Base-by-base conservation (phyloP, 768 basidiomycete genomes). In the Sarcodon aspratus region DNA sequence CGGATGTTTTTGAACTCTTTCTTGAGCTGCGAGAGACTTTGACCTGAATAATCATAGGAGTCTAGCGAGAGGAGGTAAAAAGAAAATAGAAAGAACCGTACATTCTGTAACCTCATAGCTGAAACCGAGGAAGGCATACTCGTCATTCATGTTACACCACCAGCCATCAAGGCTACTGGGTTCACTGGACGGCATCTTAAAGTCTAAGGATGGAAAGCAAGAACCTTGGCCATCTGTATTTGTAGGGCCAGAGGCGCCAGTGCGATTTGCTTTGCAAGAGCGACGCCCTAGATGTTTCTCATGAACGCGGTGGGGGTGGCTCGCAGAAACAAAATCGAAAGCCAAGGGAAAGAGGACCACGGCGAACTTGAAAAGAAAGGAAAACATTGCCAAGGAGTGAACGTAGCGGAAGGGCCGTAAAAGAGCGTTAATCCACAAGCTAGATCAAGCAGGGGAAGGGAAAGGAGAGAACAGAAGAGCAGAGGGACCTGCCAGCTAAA, bases 101-200 rank as follows among this genome's bases (percentile, higher is more conserved):
- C 83, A 85, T 8, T 66, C 70, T 36, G 78, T 75, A 18, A 87
- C 70, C 56, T 83, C 83, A 54, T 88, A 88, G 59, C 82, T 81
- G 62, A 88, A 82, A 0, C 84, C 85, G 45, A 87, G 63, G 59
- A 88, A 88, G 0, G 75, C 85, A 55, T 85, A 85, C 59, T 89
- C 85, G 1, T 73, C 76, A 48, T 65, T 63, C 35, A 65, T 59
- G 48, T 74, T 59, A 58, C 85, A 89, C 85, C 84, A 69, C 67
- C 67, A 69, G 32, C 44, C 43, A 1, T 50, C 49, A 45, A 49
- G 52, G 52, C 57, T 51, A 0, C 60, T 49, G 0, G 82, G 81
- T 7, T 73, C 58, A 2, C 57, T 44, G 1, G 60, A 57, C 3
- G 84, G 85, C 77, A 78, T 83, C 9, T 55, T 59, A 55, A 83